Conservation (phyloP, 257 asterid species). For the Penstemon davidsonii region DNA sequence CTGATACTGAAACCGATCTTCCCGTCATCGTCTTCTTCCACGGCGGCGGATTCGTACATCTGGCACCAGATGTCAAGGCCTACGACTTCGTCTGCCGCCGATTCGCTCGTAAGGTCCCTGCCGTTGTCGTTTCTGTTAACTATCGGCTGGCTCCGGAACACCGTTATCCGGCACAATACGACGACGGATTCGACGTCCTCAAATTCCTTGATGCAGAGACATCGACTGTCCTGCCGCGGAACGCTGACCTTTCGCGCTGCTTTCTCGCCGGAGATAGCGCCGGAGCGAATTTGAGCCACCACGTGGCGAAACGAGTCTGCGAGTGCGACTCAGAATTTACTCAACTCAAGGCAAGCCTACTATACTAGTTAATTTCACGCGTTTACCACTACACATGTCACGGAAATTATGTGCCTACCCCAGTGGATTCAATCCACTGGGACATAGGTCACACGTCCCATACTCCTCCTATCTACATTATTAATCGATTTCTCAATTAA, state of each 20-base stretch:
- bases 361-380: background rate
- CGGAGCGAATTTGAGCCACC: slow-evolving; percentile 77
- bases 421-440: too few relatives aligned
- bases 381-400: background rate
- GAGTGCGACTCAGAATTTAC: slow-evolving; percentile 31
- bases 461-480: too few relatives aligned
- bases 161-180: slow-evolving; percentile 66
- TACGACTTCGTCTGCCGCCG: slow-evolving; percentile 79
- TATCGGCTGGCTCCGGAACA: slow-evolving; percentile 73
- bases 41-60: slow-evolving; percentile 78
- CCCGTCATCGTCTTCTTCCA: slow-evolving; percentile 77
- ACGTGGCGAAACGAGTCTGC: slow-evolving; percentile 56
- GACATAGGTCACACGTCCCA: background rate
- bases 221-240: slow-evolving; percentile 44
- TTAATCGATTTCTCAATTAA: too few relatives aligned
- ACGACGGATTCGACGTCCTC: slow-evolving; percentile 68
- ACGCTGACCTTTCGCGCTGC: slow-evolving; percentile 61
- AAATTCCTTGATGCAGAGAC: slow-evolving; percentile 48
- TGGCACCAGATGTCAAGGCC: slow-evolving; percentile 44
- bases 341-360: slow-evolving; percentile 41
- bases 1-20: slow-evolving; percentile 10
- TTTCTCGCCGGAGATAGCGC: slow-evolving; percentile 86
- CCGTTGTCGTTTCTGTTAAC: slow-evolving; percentile 66
- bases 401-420: too few relatives aligned
- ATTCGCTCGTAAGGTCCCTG: slow-evolving; percentile 50